Base-by-base conservation (phyloP, 2,329 filamentous ascomycete genomes). In the Teratosphaeria pseudoeucalypti region DNA sequence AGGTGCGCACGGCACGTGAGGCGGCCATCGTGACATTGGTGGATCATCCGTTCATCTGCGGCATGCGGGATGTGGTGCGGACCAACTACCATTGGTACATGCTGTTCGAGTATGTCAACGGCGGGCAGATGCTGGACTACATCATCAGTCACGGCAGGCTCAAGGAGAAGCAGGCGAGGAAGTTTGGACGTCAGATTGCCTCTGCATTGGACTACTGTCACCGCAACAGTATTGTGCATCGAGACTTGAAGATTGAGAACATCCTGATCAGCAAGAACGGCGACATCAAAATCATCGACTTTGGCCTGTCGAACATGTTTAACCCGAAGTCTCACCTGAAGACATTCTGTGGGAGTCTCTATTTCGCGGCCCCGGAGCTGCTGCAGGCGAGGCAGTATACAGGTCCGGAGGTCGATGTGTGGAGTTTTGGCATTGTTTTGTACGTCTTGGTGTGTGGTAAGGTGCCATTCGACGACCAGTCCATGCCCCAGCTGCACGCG, bases 11-110 rank as follows among this genome's bases (percentile, higher is more conserved):
- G 14, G 91, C 92, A 49, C 85, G 94, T 70, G 94, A 99, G 74
- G 92, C 94, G 52, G 94, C 94, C 66, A 97, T 99, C 70, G 92
- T 96, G 63, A 95, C 90, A 29, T 84, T 99, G 55, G 83, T 96
- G 60, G 90, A 91, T 70, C 94, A 97, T 70, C 94, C 92, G 14
- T 95, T 96, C 71, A 95, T 99, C 60, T 97, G 94, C 73, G 91
- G 89, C 61, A 89, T 99, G 82, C 86, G 91, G 65, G 94, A 99
- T 76, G 91, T 96, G 29, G 88, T 97, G 59, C 87, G 92, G 60
- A 97, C 94, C 56, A 92, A 94, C 70, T 94, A 96, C 73, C 94
- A 99, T 75, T 99, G 94, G 94, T 99, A 99, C 76, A 99, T 99
- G 94, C 85, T 99, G 57, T 99, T 96, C 71, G 94, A 99, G 77